Conservation (phyloP, 2,329 filamentous ascomycete genomes). For the Xylariaceae sp. region DNA sequence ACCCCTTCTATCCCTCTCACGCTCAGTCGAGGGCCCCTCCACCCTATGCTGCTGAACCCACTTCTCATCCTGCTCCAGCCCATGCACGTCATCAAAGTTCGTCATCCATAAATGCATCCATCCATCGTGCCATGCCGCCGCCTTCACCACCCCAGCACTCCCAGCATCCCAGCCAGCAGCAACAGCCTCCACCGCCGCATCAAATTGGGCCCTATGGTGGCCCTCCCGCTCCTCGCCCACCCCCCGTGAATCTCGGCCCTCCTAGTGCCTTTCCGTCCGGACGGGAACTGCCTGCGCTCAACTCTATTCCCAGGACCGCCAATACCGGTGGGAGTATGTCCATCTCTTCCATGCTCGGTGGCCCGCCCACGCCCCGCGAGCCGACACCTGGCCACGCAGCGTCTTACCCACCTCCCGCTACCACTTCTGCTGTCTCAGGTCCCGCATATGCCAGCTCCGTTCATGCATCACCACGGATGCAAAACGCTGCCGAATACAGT, state of each 20-base stretch:
- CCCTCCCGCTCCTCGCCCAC: slow-evolving; percentile 29
- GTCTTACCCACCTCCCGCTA: slow-evolving; percentile 41
- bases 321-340: slow-evolving; percentile 55
- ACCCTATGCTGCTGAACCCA: slow-evolving; percentile 29
- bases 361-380: slow-evolving; percentile 43
- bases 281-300: slow-evolving; percentile 37
- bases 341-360: slow-evolving; percentile 58
- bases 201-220: slow-evolving; percentile 31
- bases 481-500: slow-evolving; percentile 52
- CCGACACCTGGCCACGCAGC: slow-evolving; percentile 39
- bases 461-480: slow-evolving; percentile 55
- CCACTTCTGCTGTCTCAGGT: slow-evolving; percentile 39
- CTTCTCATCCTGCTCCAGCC: slow-evolving; percentile 28
- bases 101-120: slow-evolving; percentile 29
- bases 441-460: slow-evolving; percentile 46
- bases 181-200: slow-evolving; percentile 27
- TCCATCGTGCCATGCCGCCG: slow-evolving; percentile 32
- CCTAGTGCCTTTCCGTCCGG: slow-evolving; percentile 31
- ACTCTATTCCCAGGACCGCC: slow-evolving; percentile 40
- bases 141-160: slow-evolving; percentile 30
- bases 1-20: slow-evolving; percentile 32
- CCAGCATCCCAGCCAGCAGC: slow-evolving; percentile 26
- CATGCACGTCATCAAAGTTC: slow-evolving; percentile 34
- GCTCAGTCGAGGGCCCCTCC: slow-evolving; percentile 30
- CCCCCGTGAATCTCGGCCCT: slow-evolving; percentile 31